A percentile compares a stretch with the other conserved stretches of the same genome.
These are phyloP conservation scores for Cytospora piceae DNA, from an alignment of 2,329 filamentous ascomycete species.

Conservation along the genomic window DNA sequence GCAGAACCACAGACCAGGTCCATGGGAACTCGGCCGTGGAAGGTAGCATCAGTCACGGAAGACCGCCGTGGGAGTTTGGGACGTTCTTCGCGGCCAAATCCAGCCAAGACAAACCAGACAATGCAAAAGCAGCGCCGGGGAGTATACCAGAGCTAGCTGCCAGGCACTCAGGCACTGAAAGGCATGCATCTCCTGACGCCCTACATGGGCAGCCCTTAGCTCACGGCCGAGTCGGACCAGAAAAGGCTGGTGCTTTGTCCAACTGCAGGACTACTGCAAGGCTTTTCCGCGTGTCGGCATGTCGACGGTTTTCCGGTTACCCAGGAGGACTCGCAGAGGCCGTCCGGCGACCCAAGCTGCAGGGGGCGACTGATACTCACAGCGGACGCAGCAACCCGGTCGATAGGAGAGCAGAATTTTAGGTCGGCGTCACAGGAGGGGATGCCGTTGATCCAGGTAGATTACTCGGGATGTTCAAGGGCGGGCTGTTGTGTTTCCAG, in stretches of 20 bases:
- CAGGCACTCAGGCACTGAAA: constrained; percentile 14
- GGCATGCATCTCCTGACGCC: constrained; percentile 16
- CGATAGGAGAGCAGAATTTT: constrained; percentile 6
- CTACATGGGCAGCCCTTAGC: constrained; percentile 22
- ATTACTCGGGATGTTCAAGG: constrained; percentile 6
- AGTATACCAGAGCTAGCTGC: not conserved
- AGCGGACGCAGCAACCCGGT: constrained; percentile 21
- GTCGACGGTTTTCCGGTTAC: constrained; percentile 11
- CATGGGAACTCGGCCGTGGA: not conserved
- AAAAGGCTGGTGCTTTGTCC: constrained; percentile 11
- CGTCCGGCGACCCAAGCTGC: constrained; percentile 18
- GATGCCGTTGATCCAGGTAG: constrained; percentile 23
- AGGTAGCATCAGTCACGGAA: constrained; percentile 13
- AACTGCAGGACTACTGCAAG: constrained; percentile 28
- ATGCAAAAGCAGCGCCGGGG: not conserved
- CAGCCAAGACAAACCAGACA: constrained; percentile 9
- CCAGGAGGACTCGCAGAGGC: constrained; percentile 14
- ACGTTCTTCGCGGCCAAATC: constrained; percentile 11
- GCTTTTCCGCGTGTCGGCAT: constrained; percentile 21
- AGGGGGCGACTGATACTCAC: not conserved
- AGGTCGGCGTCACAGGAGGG: constrained; percentile 19
- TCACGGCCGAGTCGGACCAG: constrained; percentile 22
- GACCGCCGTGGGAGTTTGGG: constrained; percentile 9
- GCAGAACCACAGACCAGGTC: constrained; percentile 5
- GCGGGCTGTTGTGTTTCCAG: not conserved